A percentile compares a stretch with the other conserved stretches of the same genome.
These are phyloP conservation scores for Warburgia ugandensis DNA, from an alignment of 164 flowering plant species.

Conservation along the genomic window DNA sequence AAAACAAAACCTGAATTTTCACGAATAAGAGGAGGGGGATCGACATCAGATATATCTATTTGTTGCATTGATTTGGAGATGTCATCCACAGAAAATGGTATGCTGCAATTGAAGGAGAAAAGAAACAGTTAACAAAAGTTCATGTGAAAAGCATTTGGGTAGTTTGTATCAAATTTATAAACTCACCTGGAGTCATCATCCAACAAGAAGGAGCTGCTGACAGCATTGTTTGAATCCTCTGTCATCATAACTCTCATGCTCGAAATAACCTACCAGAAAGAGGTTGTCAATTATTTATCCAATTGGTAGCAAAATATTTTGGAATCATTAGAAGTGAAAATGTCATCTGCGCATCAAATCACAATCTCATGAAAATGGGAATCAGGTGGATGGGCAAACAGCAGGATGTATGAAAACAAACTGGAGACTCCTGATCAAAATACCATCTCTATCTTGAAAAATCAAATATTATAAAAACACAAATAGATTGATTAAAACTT, in stretches of 20 bases:
- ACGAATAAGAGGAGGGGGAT: slow-evolving; percentile 84
- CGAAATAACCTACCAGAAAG: slow-evolving; percentile 66
- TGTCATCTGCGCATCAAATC: no score
- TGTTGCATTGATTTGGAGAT: slow-evolving; percentile 82
- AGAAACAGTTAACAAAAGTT: no score
- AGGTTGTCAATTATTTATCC: slow-evolving; percentile 2
- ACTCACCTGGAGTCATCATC: slow-evolving; percentile 99
- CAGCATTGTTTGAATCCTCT: slow-evolving; percentile 81
- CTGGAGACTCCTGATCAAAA: no score
- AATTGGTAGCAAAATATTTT: no score
- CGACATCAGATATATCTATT: slow-evolving; percentile 70
- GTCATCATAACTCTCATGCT: slow-evolving; percentile 92
- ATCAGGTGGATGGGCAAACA: no score
- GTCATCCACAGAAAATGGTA: slow-evolving; percentile 94
- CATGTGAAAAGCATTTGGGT: no score
- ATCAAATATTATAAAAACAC: neutral
- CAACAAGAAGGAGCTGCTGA: slow-evolving; percentile 81
- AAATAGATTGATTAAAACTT: slow-evolving; percentile 20
- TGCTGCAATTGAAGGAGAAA: slow-evolving; percentile 52
- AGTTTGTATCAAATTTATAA: no score
- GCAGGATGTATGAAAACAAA: no score
- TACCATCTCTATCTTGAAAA: no score
- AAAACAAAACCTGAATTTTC: slow-evolving; percentile 90
- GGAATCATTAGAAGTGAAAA: no score
- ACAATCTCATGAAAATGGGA: no score